Base-by-base conservation (phyloP, 2,329 filamentous ascomycete genomes). In the Diaporthe vaccinii region DNA sequence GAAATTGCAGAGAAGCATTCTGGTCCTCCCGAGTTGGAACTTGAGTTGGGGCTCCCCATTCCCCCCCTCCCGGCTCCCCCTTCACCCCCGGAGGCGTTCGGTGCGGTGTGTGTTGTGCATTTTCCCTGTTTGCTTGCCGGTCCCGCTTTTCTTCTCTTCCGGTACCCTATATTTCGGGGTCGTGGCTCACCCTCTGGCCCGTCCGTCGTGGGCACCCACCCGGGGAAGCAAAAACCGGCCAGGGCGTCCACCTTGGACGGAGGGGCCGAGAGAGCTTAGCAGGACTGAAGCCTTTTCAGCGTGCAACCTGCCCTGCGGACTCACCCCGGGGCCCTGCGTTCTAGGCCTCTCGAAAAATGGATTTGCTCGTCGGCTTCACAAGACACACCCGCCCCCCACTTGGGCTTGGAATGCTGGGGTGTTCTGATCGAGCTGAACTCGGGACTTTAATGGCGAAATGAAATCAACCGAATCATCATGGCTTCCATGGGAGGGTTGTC, bases 231-330 rank as follows among this genome's bases (percentile, higher is more conserved):
- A 39, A 68, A 68, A 9, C 62, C 44, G 46, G 20, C n/a, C 65
- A 39, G n/a, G n/a, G n/a, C 46, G 46, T 17, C 65, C 65, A 68
- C 46, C 46, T 68, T 22, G 15, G 46, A 53, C 65, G 65, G 65
- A 53, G 46, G 65, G 31, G 65, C 65, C 65, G 65, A 53, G 20
- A 68, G 65, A 68, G 46, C 65, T 68, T 68, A 34, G 46, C 65
- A 68, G 65, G 31, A 53, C 28, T 28, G 65, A 68, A 68, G 65
- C 65, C 31, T 53, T 41, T 53, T 68, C 65, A 68, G 65, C 46
- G n/a, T 68, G 46, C 31, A 41, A 41, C 22, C 31, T 68, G 31
- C 46, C 57, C 15, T 31, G 34, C 31, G n/a, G 65, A 22, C 31
- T 36, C 31, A 53, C 44, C 46, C 8, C 31, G 46, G 46, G 46